Evolutionary conservation across 2,329 filamentous ascomycete species (phyloP).

Genomic region (Epichloe gansuensis): DNA sequence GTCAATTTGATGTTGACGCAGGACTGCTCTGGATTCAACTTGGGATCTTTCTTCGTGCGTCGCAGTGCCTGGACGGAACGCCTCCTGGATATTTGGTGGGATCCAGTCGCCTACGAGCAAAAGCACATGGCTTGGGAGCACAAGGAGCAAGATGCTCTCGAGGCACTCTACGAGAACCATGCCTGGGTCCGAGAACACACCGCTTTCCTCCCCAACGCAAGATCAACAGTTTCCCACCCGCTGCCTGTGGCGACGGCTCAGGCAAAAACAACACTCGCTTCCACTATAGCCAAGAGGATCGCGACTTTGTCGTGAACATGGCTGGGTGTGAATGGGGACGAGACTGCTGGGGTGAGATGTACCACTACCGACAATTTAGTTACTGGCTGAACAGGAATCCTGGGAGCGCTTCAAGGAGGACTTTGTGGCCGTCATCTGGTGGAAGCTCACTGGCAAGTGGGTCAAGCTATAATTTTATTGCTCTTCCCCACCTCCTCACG

Average conservation of each 20-base stretch:
- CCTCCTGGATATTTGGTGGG: slow-evolving; percentile 94
- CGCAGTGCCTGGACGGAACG: slow-evolving; percentile 83
- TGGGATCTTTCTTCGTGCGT: slow-evolving; percentile 87
- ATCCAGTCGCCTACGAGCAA: slow-evolving; percentile 93
- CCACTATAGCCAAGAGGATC: slow-evolving; percentile 75
- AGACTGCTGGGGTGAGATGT: slow-evolving; percentile 98
- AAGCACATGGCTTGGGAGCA: slow-evolving; percentile 99
- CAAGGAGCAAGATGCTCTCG: slow-evolving; percentile 92
- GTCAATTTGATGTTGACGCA: slow-evolving; percentile 84
- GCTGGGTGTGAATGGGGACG: slow-evolving; percentile 94
- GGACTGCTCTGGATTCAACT: slow-evolving; percentile 91
- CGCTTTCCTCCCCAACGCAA: slow-evolving; percentile 79
- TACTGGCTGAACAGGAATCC: slow-evolving; percentile 73
- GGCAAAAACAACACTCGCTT: slow-evolving; percentile 57
- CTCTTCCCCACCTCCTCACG: not conserved
- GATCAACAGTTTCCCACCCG: slow-evolving; percentile 88
- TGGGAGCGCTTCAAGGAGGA: slow-evolving; percentile 72
- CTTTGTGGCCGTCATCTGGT: slow-evolving; percentile 47
- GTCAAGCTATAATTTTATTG: slow-evolving; percentile 35
- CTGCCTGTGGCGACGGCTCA: slow-evolving; percentile 66
- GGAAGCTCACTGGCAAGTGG: slow-evolving; percentile 49
- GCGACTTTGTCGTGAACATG: slow-evolving; percentile 97
- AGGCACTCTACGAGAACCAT: slow-evolving; percentile 82
- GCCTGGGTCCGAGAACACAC: slow-evolving; percentile 86
- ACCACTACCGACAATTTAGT: slow-evolving; percentile 83